phyloP scores from a whole-genome alignment of 768 basidiomycete genomes.

The Hypsizygus marmoreus region DNA sequence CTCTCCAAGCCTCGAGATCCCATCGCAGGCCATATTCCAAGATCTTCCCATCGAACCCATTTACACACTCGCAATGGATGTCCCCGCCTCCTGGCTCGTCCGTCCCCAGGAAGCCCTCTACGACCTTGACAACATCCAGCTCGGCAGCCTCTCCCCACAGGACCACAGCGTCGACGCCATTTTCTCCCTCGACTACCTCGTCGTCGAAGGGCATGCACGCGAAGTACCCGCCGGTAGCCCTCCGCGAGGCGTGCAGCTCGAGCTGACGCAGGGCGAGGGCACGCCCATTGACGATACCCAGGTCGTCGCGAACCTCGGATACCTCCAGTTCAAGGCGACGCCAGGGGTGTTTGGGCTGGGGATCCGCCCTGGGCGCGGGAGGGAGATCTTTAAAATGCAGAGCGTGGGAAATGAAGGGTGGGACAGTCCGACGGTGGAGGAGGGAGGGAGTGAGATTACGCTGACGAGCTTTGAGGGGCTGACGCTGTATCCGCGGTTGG shows the following conservation, averaged over 20 bases:
- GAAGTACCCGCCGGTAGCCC: slow-evolving; percentile 65
- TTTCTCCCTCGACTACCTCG: slow-evolving; percentile 88
- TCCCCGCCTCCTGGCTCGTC: slow-evolving; percentile 90
- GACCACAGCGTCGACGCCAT: slow-evolving; percentile 73
- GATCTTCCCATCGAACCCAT: slow-evolving; percentile 84
- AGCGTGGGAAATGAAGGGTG: slow-evolving; percentile 90
- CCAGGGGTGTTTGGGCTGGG: slow-evolving; percentile 86
- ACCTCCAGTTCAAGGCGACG: slow-evolving; percentile 91
- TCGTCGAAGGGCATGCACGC: slow-evolving; percentile 93
- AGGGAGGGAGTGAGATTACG: slow-evolving; percentile 73
- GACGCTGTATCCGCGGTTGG: slow-evolving; percentile 83
- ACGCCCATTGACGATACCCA: slow-evolving; percentile 79
- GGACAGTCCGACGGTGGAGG: slow-evolving; percentile 72
- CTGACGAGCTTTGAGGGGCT: slow-evolving; percentile 90
- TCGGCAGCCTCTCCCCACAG: slow-evolving; percentile 60
- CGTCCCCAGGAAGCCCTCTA: slow-evolving; percentile 86
- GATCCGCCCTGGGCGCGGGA: slow-evolving; percentile 80
- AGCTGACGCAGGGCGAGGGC: slow-evolving; percentile 56
- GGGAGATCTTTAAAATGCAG: slow-evolving; percentile 78
- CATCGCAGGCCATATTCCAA: slow-evolving; percentile 62
- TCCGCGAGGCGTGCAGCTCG: slow-evolving; percentile 90
- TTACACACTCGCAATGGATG: slow-evolving; percentile 92
- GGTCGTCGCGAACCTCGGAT: slow-evolving; percentile 93
- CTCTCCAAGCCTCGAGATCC: slow-evolving; percentile 52
- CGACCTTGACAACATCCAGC: slow-evolving; percentile 94